Base-by-base conservation (phyloP, 1,284 basidiomycete species). In the Cryptococcus amylolentus region DNA sequence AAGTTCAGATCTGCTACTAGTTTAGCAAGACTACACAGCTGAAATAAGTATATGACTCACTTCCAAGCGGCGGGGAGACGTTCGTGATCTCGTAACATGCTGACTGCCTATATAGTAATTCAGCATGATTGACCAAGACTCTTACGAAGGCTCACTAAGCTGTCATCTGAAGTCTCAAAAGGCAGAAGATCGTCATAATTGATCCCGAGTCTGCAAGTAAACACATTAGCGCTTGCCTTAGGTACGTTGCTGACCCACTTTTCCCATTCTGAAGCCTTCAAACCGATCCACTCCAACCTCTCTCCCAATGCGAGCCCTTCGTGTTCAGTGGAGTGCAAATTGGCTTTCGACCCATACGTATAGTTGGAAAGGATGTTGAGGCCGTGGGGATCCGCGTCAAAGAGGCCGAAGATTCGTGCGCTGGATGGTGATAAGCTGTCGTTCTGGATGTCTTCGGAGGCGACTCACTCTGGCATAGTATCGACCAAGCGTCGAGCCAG, bases 301-400 rank as follows among this genome's bases (percentile, higher is more conserved):
- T 79, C 76, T 0, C 89, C 84, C 0, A 85, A 83, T 23, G 88
- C 87, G 58, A 84, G 84, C 62, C 83, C 69, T 18, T 41, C 52
- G 41, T 72, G 56, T 41, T 75, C 70, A 13, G 51, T 39, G 1
- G 72, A 70, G 45, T 60, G 55, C 10, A 58, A 56, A 14, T 69
- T 70, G 0, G 67, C 61, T 35, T 60, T 60, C 1, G 78, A 78
- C 0, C 79, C 80, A 43, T 67, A 58, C 5, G 64, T 87, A 77
- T 92, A 96, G 3, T 89, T 87, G 0, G 88, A 88, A 3, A 91
- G 81, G 58, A 97, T 95, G 60, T 92, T 89, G 41, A 96, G 73
- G 2, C 93, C 93, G 71, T 89, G 89, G 0, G 92, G 86, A 72
- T 97, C 93, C 0, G 84, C 88, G 68, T 97, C 93, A 5, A 95